Evolutionary conservation across 164 flowering plant species (phyloP).

Genomic region (Liquidambar formosana): DNA sequence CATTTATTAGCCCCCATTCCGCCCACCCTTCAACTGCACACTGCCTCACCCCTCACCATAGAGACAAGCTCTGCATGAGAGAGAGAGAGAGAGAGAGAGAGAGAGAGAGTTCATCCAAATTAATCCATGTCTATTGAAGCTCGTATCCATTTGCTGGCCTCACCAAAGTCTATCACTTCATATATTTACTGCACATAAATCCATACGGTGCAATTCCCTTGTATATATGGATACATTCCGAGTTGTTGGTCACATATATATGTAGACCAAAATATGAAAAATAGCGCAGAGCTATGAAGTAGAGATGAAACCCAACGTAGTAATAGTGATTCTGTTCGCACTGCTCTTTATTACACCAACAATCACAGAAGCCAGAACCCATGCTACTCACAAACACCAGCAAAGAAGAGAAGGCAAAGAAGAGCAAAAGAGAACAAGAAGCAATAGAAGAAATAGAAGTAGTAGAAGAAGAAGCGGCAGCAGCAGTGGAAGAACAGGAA

Average conservation of each 20-base stretch:
- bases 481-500: slow-evolving; percentile 7
- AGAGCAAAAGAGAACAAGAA: slow-evolving; percentile 7
- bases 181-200: too few relatives aligned
- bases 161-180: not conserved
- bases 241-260: too few relatives aligned
- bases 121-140: not conserved
- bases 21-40: not conserved
- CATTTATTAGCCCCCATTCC: slow-evolving; percentile 3
- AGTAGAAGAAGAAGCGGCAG: slow-evolving; percentile 13
- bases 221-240: too few relatives aligned
- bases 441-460: slow-evolving; percentile 19
- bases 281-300: not conserved
- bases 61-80: not conserved
- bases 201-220: too few relatives aligned
- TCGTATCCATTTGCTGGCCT: not conserved
- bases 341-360: slow-evolving; percentile 21
- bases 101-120: not conserved
- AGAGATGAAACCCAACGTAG: slow-evolving; percentile 13
- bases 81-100: not conserved
- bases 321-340: slow-evolving; percentile 4
- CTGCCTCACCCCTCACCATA: not conserved
- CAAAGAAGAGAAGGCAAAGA: not conserved
- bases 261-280: not conserved
- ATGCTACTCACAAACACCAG: slow-evolving; percentile 1
- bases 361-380: slow-evolving; percentile 16